Percentiles rank a stretch among this genome's conserved stretches.
These are phyloP conservation scores for Pulchroboletus neoregius DNA, from an alignment of 1,284 basidiomycete species.

Conservation along the genomic window DNA sequence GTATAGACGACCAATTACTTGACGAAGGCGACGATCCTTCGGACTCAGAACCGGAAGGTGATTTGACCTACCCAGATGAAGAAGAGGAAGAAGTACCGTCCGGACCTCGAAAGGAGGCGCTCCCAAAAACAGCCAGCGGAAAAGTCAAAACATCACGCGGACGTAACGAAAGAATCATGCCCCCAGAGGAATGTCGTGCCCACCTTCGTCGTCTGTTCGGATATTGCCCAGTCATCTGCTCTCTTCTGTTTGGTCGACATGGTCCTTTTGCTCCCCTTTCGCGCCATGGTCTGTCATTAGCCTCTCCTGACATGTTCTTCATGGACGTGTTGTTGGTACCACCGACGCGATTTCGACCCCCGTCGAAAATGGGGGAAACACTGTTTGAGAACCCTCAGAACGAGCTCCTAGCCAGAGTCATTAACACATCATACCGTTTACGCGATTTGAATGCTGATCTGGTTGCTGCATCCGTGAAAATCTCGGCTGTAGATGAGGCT, in stretches of 20 bases:
- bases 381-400: conserved; percentile 98
- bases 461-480: conserved; percentile 58
- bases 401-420: conserved; percentile 82
- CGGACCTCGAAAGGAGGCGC: conserved; percentile 20
- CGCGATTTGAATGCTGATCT: conserved; percentile 76
- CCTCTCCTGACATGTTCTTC: conserved; percentile 96
- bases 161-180: conserved; percentile 84
- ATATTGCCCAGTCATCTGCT: conserved; percentile 81
- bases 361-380: conserved; percentile 88
- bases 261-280: conserved; percentile 73
- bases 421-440: conserved; percentile 79
- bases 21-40: conserved; percentile 36
- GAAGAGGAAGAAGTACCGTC: conserved; percentile 40
- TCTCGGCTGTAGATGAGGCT: conserved; percentile 50
- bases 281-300: conserved; percentile 52
- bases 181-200: conserved; percentile 89
- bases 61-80: conserved; percentile 44
- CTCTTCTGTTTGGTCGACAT: conserved; percentile 89
- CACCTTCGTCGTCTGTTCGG: conserved; percentile 88
- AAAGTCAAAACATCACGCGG: conserved; percentile 72
- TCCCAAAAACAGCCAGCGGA: conserved; percentile 73
- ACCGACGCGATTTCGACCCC: conserved; percentile 94
- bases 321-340: conserved; percentile 89
- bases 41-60: conserved; percentile 46
- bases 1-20: conserved; percentile 41